Percentiles rank a stretch among this genome's conserved stretches.
These are phyloP conservation scores for Globisporangium orthogonon DNA, from an alignment of 352 stramenopile species.

Conservation along the genomic window DNA sequence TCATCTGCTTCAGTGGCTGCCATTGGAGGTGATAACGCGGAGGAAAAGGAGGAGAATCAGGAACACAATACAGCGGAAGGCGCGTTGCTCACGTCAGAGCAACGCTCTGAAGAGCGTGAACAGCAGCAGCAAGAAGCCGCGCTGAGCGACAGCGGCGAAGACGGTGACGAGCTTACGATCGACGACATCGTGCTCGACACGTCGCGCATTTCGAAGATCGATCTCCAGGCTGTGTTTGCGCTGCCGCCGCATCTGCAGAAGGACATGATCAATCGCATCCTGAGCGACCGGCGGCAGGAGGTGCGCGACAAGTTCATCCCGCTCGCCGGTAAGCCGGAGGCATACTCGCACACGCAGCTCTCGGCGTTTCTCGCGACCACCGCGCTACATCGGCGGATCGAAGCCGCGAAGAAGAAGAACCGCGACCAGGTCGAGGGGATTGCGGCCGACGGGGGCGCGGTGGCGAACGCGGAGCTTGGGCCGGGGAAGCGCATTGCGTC, in stretches of 20 bases:
- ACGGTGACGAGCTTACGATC: slow-evolving; percentile 37
- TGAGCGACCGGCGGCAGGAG: slow-evolving; percentile 83
- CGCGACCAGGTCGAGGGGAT: slow-evolving; percentile 39
- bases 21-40: slow-evolving; percentile 5
- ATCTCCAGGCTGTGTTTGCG: slow-evolving; percentile 84
- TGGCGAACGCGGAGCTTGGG: slow-evolving; percentile 5
- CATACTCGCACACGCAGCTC: slow-evolving; percentile 95
- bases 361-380: slow-evolving; percentile 92
- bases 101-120: neutral
- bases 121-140: neutral
- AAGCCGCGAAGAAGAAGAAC: slow-evolving; percentile 50
- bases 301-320: slow-evolving; percentile 94
- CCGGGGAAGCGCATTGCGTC: slow-evolving; percentile 80
- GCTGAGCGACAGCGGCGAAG: slow-evolving; percentile 4
- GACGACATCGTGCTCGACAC: slow-evolving; percentile 63
- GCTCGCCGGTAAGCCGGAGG: slow-evolving; percentile 90
- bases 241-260: slow-evolving; percentile 89
- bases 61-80: neutral
- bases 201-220: slow-evolving; percentile 54
- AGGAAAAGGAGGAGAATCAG: slow-evolving; percentile 2
- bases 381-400: slow-evolving; percentile 84
- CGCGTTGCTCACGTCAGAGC: neutral
- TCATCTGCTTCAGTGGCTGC: neutral
- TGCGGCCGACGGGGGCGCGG: neutral
- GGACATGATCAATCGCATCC: slow-evolving; percentile 89